Percentiles rank a stretch among this genome's conserved stretches.
phyloP scores from a whole-genome alignment of 345 rosid species.

The Salix koriyanagi region DNA sequence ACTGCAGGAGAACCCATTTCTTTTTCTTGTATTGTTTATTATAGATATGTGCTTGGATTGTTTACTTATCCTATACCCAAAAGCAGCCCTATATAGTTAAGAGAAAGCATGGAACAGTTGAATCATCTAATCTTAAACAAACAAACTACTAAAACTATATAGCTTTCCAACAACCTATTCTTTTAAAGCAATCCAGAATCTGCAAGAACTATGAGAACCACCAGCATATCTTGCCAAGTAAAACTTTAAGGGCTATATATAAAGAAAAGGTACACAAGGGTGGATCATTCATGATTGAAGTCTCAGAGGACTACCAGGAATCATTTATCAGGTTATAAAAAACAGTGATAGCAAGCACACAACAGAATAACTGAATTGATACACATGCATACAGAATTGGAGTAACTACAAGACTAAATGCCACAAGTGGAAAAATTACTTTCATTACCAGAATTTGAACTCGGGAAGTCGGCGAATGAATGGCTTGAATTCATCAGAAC shows the following conservation, averaged over 20 bases:
- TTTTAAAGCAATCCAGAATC: neutral
- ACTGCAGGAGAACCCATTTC: too few species aligned
- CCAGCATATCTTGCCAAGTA: neutral
- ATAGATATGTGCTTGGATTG: too few species aligned
- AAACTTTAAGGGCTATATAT: neutral
- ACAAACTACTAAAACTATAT: neutral
- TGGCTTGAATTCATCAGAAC: conserved; percentile 96
- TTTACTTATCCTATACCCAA: neutral
- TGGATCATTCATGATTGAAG: neutral
- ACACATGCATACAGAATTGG: neutral
- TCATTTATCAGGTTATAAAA: neutral
- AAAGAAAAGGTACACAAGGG: neutral
- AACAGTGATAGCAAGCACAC: neutral
- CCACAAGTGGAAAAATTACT: neutral
- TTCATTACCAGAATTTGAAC: conserved; percentile 87
- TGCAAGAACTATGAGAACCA: neutral
- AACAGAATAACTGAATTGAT: neutral
- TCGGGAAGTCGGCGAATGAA: conserved; percentile 93
- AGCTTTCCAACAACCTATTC: neutral
- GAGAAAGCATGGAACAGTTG: neutral
- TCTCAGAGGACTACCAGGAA: neutral
- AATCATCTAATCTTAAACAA: neutral
- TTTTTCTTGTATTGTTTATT: too few species aligned
- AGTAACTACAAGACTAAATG: neutral
- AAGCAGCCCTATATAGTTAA: neutral